Conservation (phyloP, 176 grass and related monocot species). For the Phoenix dactylifera region DNA sequence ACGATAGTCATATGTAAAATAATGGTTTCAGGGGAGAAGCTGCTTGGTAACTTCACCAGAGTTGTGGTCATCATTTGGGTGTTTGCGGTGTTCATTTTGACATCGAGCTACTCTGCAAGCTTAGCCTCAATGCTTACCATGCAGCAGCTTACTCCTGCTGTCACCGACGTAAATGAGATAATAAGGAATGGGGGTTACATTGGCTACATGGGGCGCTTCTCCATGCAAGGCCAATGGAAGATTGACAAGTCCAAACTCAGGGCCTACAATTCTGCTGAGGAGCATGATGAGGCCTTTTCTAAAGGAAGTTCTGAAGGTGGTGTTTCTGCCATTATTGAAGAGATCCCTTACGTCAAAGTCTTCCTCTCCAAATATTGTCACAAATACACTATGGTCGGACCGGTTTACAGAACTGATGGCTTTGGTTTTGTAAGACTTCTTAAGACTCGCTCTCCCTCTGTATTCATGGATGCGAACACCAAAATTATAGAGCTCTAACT, state of each 20-base stretch:
- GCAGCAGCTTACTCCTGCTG: not conserved
- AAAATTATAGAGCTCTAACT: not conserved
- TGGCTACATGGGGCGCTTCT: constrained; percentile 26
- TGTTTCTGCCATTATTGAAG: too few species aligned
- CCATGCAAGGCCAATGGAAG: constrained; percentile 18
- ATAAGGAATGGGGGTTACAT: constrained; percentile 22
- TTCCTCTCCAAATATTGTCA: too few species aligned
- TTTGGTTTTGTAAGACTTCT: too few species aligned
- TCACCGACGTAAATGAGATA: constrained; percentile 13
- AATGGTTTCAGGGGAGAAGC: constrained; percentile 1
- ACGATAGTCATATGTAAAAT: not conserved
- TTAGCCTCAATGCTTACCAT: constrained; percentile 28
- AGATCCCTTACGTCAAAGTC: too few species aligned
- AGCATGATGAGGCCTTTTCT: too few species aligned
- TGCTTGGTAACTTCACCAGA: constrained; percentile 15
- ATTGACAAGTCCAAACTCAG: constrained; percentile 27
- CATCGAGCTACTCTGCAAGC: constrained; percentile 25
- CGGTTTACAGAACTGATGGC: too few species aligned
- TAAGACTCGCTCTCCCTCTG: too few species aligned
- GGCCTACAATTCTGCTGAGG: not conserved
- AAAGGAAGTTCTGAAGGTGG: too few species aligned
- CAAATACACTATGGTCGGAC: too few species aligned
- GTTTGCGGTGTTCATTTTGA: constrained; percentile 22
- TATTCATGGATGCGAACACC: too few species aligned
- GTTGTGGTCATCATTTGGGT: constrained; percentile 22